These are phyloP conservation scores for Sonneratia alba DNA, from an alignment of 345 rosid genomes.

Conservation along the genomic window DNA sequence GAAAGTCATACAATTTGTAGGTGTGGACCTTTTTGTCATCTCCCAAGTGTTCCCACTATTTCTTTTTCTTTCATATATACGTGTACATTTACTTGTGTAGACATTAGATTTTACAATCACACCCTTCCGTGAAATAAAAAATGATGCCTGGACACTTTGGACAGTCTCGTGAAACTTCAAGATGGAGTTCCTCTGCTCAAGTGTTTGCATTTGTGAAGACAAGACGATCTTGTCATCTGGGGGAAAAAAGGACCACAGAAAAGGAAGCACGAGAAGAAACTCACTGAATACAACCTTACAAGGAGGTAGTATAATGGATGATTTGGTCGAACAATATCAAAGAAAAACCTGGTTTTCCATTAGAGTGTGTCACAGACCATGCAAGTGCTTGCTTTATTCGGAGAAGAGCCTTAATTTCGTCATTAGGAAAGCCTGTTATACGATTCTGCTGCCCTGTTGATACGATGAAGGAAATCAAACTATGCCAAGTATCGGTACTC, in stretches of 20 bases:
- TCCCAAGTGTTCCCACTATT: conserved; percentile 2
- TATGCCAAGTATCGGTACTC: too few relatives aligned
- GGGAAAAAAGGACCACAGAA: background rate
- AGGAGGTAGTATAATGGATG: background rate
- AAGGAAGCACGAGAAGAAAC: background rate
- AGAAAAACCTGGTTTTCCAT: background rate
- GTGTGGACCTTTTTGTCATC: conserved; percentile 9
- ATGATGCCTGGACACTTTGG: background rate
- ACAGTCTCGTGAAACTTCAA: background rate
- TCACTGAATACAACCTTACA: background rate
- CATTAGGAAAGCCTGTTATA: too few relatives aligned
- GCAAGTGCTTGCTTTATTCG: too few relatives aligned
- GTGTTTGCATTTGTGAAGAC: background rate
- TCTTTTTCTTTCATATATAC: background rate
- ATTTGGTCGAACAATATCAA: too few relatives aligned
- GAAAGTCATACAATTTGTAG: conserved; percentile 7
- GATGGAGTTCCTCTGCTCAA: background rate
- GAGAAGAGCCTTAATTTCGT: too few relatives aligned
- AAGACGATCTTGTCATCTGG: background rate
- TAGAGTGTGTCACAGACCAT: too few relatives aligned
- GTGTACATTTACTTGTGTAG: background rate
- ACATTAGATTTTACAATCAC: background rate
- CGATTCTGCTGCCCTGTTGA: too few relatives aligned
- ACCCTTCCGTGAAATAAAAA: background rate
- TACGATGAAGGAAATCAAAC: too few relatives aligned